Evolutionary conservation across 257 asterid genomes (phyloP).

Genomic region (Primulina eburnea): DNA sequence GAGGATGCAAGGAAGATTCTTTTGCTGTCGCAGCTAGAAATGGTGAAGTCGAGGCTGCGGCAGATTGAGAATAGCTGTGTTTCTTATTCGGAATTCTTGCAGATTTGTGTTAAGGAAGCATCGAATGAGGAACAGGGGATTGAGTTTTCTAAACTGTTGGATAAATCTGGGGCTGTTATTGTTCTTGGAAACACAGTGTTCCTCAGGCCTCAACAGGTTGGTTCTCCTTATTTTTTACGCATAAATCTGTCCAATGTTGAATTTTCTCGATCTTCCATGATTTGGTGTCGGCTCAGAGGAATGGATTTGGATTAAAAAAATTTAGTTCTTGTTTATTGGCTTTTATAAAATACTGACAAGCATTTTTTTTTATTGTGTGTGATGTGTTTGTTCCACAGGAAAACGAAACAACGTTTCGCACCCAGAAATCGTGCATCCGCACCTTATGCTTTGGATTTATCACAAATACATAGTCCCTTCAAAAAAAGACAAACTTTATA

Average conservation of each 20-base stretch:
- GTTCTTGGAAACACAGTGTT: conserved; percentile 54
- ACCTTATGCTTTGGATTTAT: neutral
- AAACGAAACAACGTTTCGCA: neutral
- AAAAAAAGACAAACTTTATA: neutral
- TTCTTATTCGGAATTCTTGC: conserved; percentile 39
- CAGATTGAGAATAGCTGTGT: conserved; percentile 38
- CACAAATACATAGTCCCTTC: neutral
- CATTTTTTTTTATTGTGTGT: neutral
- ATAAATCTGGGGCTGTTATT: conserved; percentile 60
- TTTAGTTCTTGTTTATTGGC: neutral
- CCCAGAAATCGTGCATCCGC: neutral
- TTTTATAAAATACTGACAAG: neutral
- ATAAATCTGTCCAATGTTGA: neutral
- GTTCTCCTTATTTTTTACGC: conserved; percentile 7
- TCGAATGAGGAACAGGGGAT: conserved; percentile 35
- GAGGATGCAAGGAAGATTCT: conserved; percentile 66
- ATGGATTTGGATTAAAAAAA: no score
- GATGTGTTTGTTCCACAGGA: neutral
- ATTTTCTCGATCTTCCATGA: neutral
- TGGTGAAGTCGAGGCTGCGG: conserved; percentile 40
- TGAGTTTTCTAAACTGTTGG: conserved; percentile 53
- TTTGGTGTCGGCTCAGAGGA: no score
- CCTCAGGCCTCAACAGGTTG: conserved; percentile 65
- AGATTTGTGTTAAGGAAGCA: conserved; percentile 47
- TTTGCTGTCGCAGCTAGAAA: conserved; percentile 56